Conservation (phyloP, 148 eudicot genomes). For the Fagopyrum esculentum region DNA sequence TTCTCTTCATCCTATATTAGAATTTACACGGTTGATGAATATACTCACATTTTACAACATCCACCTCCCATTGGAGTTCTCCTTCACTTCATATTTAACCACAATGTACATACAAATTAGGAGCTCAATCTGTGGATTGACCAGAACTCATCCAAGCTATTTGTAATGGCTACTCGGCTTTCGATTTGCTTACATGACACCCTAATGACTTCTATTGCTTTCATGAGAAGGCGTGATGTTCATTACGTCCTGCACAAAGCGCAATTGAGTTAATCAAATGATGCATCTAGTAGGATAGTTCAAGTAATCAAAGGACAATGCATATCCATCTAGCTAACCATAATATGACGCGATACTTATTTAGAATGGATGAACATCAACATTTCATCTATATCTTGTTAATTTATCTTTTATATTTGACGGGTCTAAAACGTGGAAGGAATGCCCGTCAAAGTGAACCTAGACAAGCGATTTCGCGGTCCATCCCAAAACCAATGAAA, state of each 20-base stretch:
- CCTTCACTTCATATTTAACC: not conserved
- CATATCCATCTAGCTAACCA: too few species aligned
- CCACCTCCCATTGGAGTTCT: not conserved
- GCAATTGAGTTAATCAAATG: not conserved
- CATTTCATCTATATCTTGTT: too few species aligned
- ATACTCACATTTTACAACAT: not conserved
- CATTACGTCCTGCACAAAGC: slow-evolving; percentile 12
- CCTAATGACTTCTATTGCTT: slow-evolving; percentile 7
- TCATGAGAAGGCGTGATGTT: slow-evolving; percentile 6
- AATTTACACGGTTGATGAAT: not conserved
- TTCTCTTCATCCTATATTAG: not conserved
- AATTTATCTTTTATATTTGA: too few species aligned
- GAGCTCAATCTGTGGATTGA: not conserved
- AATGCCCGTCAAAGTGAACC: too few species aligned
- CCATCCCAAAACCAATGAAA: too few species aligned
- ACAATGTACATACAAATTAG: not conserved
- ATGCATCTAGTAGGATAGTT: not conserved
- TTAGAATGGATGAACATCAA: too few species aligned
- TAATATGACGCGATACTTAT: too few species aligned
- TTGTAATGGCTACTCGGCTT: slow-evolving; percentile 1
- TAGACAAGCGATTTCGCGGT: too few species aligned
- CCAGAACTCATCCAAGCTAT: not conserved
- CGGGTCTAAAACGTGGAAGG: too few species aligned
- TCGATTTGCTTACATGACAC: not conserved
- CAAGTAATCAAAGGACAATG: not conserved